Evolutionary conservation across 2,329 filamentous ascomycete species (phyloP).

Genomic region (Hypoxylon sp.): DNA sequence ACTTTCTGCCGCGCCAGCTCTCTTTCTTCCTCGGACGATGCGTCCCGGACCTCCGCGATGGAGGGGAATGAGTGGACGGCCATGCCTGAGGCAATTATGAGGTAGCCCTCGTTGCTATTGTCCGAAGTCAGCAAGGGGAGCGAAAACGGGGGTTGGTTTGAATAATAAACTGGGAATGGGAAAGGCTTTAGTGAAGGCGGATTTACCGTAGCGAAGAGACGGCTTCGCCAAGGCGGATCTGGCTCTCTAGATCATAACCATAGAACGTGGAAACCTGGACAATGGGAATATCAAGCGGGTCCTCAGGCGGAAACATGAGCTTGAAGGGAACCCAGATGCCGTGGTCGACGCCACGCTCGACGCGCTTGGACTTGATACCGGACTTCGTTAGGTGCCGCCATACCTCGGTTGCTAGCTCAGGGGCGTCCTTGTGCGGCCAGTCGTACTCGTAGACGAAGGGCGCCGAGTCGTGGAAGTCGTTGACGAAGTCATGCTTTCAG

Average conservation of each 20-base stretch:
- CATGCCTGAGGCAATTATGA: conserved; percentile 43
- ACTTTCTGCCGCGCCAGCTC: conserved; percentile 26
- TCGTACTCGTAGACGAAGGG: conserved; percentile 45
- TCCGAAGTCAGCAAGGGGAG: background rate
- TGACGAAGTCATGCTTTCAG: conserved; percentile 44
- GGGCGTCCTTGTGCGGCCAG: conserved; percentile 42
- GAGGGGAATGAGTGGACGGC: conserved; percentile 44
- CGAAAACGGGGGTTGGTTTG: background rate
- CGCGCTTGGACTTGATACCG: conserved; percentile 44
- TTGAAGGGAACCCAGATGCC: conserved; percentile 45
- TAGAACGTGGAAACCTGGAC: conserved; percentile 44
- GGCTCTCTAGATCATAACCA: conserved; percentile 41
- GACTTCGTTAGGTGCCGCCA: conserved; percentile 37
- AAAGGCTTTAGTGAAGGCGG: background rate
- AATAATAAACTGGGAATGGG: background rate
- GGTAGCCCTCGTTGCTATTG: conserved; percentile 37
- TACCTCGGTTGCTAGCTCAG: conserved; percentile 38
- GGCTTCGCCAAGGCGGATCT: conserved; percentile 42
- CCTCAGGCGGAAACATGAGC: conserved; percentile 43
- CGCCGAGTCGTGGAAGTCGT: conserved; percentile 44
- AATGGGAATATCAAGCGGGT: conserved; percentile 41
- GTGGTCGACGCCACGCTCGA: conserved; percentile 43
- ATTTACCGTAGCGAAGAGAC: conserved; percentile 37
- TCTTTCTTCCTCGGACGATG: conserved; percentile 27
- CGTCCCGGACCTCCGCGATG: conserved; percentile 31